Base-by-base conservation (phyloP, 225 moss, liverwort and hornwort genomes). In the Pseudisothecium myosuroides region DNA sequence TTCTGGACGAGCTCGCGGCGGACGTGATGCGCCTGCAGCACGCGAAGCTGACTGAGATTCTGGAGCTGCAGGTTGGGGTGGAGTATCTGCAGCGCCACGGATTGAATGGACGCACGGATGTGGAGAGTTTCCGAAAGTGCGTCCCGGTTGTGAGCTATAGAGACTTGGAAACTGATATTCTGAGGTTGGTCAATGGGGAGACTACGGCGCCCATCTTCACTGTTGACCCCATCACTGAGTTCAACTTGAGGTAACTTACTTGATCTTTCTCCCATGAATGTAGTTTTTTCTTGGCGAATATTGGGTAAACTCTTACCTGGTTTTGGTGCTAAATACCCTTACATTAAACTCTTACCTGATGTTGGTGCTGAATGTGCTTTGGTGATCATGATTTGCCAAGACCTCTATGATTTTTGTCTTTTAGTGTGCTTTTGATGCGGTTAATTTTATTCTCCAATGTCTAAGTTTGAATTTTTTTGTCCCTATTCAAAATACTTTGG, bases 51-150 rank as follows among this genome's bases (percentile, higher is more conserved):
- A 79, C 83, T 21, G 81, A 93, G 87, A 92, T 93, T 91, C 55
- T 95, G 91, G 82, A 88, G 66, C 83, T 83, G 32, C 92, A 95
- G 75, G 91, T 52, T 3, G 87, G 88, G 28, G 91, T 84, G 47
- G 94, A 94, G 85, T 94, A 95, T 67, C 84, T 95, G 89, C 92
- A 41, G 50, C 93, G 93, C 43, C 91, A 93, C 10, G 94, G 92
- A 54, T 74, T 95, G 84, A 84, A 90, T 69, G 94, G 94, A 26
- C 85, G 91, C 26, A 93, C 93, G 29, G 94, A 93, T 41, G 89
- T 84, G 37, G 88, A 88, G 37, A 93, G 92, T 75, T 95, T 95
- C 82, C 88, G 92, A n/a, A 86, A 80, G 32, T 87, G 93, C 59
- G 85, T 95, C n/a, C 94, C 94, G 8, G 88, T 94, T 18, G 90